Evolutionary conservation across 2,329 filamentous ascomycete species (phyloP), one percentile per base, ranked within the genome.

Genomic region (Fusarium sp.): DNA sequence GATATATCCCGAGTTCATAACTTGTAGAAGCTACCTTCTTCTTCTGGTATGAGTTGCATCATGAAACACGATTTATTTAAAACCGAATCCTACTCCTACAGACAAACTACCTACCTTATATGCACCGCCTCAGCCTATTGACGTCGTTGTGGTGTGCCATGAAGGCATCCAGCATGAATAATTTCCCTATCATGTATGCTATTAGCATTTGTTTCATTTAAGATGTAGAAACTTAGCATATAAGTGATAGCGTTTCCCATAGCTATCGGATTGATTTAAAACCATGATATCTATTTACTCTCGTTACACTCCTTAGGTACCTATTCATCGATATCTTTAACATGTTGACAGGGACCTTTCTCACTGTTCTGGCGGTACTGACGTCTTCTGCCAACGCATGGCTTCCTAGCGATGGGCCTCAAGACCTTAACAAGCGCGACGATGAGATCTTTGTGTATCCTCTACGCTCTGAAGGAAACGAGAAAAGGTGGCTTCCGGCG

Each of bases 361-460:
- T 68, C 8, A 49, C 65, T 31, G 57, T 54, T 9, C 33, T 70
- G 20, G 67, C 63, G 50, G 48, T 53, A 23, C 53, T 75, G 26
- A 41, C 63, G 26, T 49, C 67, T 3, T 56, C 68, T 18, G 48
- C 60, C 26, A 61, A 69, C 15, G 72, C 72, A 23, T 75, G 70
- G 72, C 64, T 74, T 20, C 69, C 66, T 10, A 31, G 8, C 23
- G 35, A 58, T 16, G 26, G 9, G n/a, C 24, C 53, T 13, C 33
- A 6, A 18, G 21, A 23, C 26, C 18, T 52, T 9, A 35, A 35
- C 46, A 44, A 66, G 20, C 57, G 57, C 16, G 62, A 55, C 13
- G 24, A 59, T 20, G 41, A 42, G 11, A 48, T 67, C 8, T 69
- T 70, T 37, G 33, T 57, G 9, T 48, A 59, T 16, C 52, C 42